A percentile compares a stretch with the other conserved stretches of the same genome.
Conservation (phyloP, 441 rosid genomes). For the Viola pubescens region DNA sequence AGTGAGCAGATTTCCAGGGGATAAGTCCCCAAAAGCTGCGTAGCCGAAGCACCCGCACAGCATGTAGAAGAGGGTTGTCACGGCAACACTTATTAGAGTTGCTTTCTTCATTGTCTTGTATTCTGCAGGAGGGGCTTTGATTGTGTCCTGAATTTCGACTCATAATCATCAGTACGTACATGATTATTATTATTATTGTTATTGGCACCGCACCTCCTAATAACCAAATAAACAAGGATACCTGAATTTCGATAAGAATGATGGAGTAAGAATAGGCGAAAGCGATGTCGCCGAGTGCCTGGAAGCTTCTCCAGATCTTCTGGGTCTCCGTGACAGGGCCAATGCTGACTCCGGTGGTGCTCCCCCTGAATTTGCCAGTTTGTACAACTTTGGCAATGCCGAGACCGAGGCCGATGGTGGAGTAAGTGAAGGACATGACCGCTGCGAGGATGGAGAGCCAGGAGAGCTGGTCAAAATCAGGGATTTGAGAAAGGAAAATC, state of each 20-base stretch:
- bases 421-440: constrained; percentile 84
- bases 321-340: constrained; percentile 54
- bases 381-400: constrained; percentile 62
- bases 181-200: neutral
- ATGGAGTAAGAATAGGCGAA: constrained; percentile 79
- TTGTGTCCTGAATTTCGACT: constrained; percentile 40
- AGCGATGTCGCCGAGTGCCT: constrained; percentile 77
- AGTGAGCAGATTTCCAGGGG: constrained; percentile 72
- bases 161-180: neutral
- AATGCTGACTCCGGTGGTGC: constrained; percentile 59
- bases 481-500: constrained; percentile 72
- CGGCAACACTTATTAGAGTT: constrained; percentile 41
- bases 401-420: constrained; percentile 70
- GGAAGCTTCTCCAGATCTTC: constrained; percentile 77
- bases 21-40: constrained; percentile 70
- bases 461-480: constrained; percentile 77
- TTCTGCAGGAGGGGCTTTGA: constrained; percentile 75
- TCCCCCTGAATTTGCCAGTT: constrained; percentile 49
- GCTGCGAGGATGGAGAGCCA: constrained; percentile 88
- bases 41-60: constrained; percentile 83
- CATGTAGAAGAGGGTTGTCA: constrained; percentile 76
- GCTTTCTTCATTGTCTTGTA: constrained; percentile 73
- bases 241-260: constrained; percentile 84
- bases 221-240: neutral
- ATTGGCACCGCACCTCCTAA: neutral